Conservation (phyloP, 768 basidiomycete genomes). For the Boletus sp. region DNA sequence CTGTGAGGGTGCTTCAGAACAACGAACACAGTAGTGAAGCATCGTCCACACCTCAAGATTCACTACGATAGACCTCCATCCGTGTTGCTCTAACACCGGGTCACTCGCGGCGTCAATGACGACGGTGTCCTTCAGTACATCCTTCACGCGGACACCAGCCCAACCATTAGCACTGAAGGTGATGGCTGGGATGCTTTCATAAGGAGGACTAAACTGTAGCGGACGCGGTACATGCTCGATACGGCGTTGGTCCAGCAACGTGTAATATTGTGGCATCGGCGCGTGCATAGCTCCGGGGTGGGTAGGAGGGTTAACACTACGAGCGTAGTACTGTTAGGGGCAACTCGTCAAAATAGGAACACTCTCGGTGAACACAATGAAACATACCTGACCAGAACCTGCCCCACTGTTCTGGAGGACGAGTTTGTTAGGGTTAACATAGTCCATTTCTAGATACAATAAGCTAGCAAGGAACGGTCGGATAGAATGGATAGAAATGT, state of each 20-base stretch:
- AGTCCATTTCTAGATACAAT: background rate
- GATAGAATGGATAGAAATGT: background rate
- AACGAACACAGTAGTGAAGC: background rate
- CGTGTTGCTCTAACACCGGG: background rate
- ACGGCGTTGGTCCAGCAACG: background rate
- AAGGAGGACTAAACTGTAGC: background rate
- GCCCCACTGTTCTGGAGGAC: background rate
- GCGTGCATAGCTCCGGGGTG: conserved; percentile 2
- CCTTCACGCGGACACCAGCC: conserved; percentile 1
- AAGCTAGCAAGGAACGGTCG: background rate
- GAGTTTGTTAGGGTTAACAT: background rate
- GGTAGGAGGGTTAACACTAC: background rate
- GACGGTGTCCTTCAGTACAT: background rate
- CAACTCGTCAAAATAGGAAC: background rate
- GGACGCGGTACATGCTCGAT: conserved; percentile 3
- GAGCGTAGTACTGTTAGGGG: background rate
- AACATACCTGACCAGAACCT: background rate
- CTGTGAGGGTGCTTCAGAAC: background rate
- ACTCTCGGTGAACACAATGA: background rate
- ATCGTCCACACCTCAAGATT: background rate
- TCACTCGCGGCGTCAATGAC: background rate
- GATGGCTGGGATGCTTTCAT: background rate
- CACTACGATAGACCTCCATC: conserved; percentile 2
- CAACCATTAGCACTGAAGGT: background rate
- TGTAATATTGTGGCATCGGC: background rate